Percentiles rank a stretch among this genome's conserved stretches.
Evolutionary conservation across 768 basidiomycete genomes (phyloP).

Genomic region (Ephemerocybe angulata): DNA sequence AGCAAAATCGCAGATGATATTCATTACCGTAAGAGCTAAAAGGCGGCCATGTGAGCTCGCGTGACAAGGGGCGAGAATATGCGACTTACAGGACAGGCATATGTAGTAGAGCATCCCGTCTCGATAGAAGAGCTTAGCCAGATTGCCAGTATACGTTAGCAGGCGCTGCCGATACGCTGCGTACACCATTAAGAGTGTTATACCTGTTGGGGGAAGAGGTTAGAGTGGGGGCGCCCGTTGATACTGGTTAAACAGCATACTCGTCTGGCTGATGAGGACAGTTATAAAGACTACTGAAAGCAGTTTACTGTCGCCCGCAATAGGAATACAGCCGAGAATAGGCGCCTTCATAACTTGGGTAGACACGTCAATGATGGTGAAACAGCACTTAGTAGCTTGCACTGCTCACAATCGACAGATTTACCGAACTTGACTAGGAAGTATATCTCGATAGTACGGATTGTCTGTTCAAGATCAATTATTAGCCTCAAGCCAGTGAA

Average conservation of each 20-base stretch:
- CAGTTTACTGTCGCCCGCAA: neutral
- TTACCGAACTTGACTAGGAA: neutral
- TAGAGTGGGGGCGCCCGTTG: neutral
- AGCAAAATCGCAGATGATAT: neutral
- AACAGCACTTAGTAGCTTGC: too few species aligned
- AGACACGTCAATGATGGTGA: too few species aligned
- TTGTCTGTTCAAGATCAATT: neutral
- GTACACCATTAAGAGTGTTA: neutral
- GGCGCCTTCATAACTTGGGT: neutral
- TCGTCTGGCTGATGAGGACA: neutral
- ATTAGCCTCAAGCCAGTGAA: neutral
- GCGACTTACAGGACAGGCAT: conserved; percentile 25
- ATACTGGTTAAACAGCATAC: neutral
- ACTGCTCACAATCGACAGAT: neutral
- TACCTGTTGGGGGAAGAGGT: neutral
- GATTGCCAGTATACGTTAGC: neutral
- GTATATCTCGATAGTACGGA: neutral
- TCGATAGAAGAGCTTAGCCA: conserved; percentile 15
- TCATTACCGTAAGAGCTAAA: conserved; percentile 5
- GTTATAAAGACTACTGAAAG: neutral
- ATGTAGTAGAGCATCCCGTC: conserved; percentile 41
- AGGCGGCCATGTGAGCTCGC: neutral
- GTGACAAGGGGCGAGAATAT: neutral
- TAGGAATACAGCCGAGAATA: neutral
- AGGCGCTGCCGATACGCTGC: neutral